Percentiles rank a stretch among this genome's conserved stretches.
Conservation (phyloP, 257 asterid species). For the Jasminum sambac region DNA sequence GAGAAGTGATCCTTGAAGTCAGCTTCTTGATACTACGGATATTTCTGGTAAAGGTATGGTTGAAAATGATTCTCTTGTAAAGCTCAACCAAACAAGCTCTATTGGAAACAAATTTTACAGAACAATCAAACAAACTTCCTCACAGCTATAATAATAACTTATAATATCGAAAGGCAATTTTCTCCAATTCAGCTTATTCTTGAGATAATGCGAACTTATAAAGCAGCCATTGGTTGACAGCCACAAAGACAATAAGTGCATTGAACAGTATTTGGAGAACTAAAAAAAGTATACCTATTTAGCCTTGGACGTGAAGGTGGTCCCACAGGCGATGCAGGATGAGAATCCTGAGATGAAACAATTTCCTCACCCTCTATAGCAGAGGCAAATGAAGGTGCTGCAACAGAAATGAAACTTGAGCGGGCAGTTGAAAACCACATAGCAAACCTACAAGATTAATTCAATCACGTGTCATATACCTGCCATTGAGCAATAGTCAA, state of each 20-base stretch:
- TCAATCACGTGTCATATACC: conserved; percentile 42
- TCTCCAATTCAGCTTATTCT: not conserved
- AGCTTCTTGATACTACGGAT: not conserved
- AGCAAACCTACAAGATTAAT: not conserved
- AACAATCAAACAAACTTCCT: not conserved
- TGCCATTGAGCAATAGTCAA: conserved; percentile 64
- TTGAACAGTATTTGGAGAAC: conserved; percentile 4
- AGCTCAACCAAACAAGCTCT: too few relatives aligned
- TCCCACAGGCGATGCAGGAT: conserved; percentile 42
- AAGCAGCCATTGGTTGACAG: not conserved
- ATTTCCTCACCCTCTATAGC: conserved; percentile 69
- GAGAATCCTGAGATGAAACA: conserved; percentile 48
- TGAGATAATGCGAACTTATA: not conserved
- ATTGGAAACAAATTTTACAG: too few relatives aligned
- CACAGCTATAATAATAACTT: not conserved
- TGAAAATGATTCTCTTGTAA: too few relatives aligned
- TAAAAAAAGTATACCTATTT: conserved; percentile 49
- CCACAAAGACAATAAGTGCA: not conserved
- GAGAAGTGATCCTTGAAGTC: not conserved
- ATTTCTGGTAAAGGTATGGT: too few relatives aligned
- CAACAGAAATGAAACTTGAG: conserved; percentile 22
- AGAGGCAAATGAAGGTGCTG: conserved; percentile 67
- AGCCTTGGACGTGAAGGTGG: conserved; percentile 60
- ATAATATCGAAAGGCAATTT: conserved; percentile 8
- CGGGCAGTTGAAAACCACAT: conserved; percentile 1